Conservation (phyloP, 2,329 filamentous ascomycete genomes). For the Epichloe sylvatica region DNA sequence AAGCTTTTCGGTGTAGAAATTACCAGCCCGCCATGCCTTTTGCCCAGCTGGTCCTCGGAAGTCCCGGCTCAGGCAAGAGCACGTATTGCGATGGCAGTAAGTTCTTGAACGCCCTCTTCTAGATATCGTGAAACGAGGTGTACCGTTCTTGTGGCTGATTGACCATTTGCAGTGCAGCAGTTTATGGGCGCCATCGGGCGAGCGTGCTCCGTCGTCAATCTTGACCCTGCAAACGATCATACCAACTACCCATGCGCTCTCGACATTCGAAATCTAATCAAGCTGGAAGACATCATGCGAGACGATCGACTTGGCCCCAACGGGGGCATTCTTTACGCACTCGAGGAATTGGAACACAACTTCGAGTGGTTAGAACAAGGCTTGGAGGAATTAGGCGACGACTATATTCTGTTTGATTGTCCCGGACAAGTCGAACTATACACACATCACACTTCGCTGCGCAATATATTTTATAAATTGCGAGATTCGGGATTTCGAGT, state of each 20-base stretch:
- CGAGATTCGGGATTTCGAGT: constrained; percentile 90
- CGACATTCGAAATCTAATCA: constrained; percentile 79
- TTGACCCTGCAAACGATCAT: constrained; percentile 92
- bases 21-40: constrained; percentile 37
- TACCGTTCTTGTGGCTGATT: not conserved
- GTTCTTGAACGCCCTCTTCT: constrained; percentile 14
- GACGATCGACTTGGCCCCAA: constrained; percentile 85
- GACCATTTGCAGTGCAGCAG: constrained; percentile 59
- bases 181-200: constrained; percentile 93
- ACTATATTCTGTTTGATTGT: constrained; percentile 92
- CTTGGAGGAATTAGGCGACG: constrained; percentile 66
- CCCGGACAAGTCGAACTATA: constrained; percentile 95
- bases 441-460: constrained; percentile 81
- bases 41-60: constrained; percentile 77
- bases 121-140: not conserved
- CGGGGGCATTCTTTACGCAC: constrained; percentile 79
- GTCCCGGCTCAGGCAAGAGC: constrained; percentile 88
- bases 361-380: constrained; percentile 81
- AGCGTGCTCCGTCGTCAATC: constrained; percentile 87
- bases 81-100: constrained; percentile 93
- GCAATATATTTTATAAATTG: constrained; percentile 81
- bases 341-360: constrained; percentile 91
- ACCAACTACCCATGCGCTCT: constrained; percentile 80
- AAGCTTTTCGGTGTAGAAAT: not conserved
- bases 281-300: constrained; percentile 87